phyloP scores from a whole-genome alignment of 495 filamentous ascomycete genomes.

The Melanomma pulvis-pyrius region DNA sequence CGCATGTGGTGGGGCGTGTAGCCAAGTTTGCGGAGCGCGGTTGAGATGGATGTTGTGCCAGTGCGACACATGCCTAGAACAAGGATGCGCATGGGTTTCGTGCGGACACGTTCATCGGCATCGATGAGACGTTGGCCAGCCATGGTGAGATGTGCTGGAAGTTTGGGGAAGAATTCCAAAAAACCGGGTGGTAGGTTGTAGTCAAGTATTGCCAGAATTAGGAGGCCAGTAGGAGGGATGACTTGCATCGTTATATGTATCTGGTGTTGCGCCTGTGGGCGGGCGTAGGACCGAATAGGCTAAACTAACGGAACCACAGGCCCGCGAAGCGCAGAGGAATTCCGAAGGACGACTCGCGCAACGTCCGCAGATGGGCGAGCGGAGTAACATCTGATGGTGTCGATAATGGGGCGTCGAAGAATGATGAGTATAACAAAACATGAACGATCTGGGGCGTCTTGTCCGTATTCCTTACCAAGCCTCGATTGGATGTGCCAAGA shows the following conservation, averaged over 20 bases:
- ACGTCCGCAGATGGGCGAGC: background rate
- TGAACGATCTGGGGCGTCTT: background rate
- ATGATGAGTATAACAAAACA: background rate
- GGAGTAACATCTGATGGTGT: background rate
- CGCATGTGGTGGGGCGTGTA: slow-evolving; percentile 30
- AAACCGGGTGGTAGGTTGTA: background rate
- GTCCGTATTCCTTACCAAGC: background rate
- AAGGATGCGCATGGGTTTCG: slow-evolving; percentile 31
- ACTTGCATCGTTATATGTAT: background rate
- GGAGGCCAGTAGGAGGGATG: background rate
- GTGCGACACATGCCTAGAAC: slow-evolving; percentile 30
- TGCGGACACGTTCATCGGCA: slow-evolving; percentile 6
- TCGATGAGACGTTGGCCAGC: slow-evolving; percentile 20
- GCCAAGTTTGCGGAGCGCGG: slow-evolving; percentile 30
- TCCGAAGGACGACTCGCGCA: background rate
- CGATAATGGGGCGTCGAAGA: background rate
- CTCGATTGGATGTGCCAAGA: background rate
- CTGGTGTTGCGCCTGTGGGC: background rate
- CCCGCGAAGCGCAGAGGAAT: slow-evolving; percentile 1
- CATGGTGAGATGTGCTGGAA: background rate
- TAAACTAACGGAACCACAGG: slow-evolving; percentile 12
- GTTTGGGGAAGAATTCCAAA: background rate
- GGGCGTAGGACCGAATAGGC: slow-evolving; percentile 9
- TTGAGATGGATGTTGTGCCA: slow-evolving; percentile 23
- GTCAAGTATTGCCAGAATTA: background rate